Evolutionary conservation across 2,329 filamentous ascomycete species (phyloP), one percentile per base, ranked within the genome.

Genomic region (Aspergillus ochraceus): DNA sequence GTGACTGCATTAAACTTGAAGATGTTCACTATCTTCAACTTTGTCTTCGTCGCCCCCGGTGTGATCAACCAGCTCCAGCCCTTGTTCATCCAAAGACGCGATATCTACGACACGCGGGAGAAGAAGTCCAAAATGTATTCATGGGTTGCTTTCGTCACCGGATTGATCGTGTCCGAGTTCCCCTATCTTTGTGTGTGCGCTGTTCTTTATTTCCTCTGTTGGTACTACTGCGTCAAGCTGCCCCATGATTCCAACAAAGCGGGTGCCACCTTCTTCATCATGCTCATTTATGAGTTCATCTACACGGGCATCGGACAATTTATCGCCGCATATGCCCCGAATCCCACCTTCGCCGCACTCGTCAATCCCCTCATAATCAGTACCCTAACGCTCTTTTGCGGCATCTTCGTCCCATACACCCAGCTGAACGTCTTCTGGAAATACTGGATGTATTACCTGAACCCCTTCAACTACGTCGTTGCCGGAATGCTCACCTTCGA

Each of bases 301-400:
- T 84, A 87, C 72, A 84, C 82, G 20, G 86, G 81, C 63, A 92
- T 88, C 85, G 90, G 89, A 14, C 90, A 91, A 72, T 92, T 89
- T 86, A 89, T 93, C 64, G 89, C 87, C 58, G 90, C 91, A 0
- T 91, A 91, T 70, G 88, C 90, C 0, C 89, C 76, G 42, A 80
- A 80, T 61, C 76, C 90, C 0, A 86, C 81, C 55, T 91, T 91
- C 71, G 90, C 88, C 0, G 86, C 90, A 54, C 89, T 91, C 60
- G 85, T 85, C 49, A 90, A 91, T 68, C 89, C 89, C 0, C 87
- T 91, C 76, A 88, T 91, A 79, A 88, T 91, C 75, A 85, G 90
- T 69, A 84, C 88, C 74, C 88, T 90, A 63, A 81, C 82, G 12
- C 76, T 89, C 2, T 91, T 91, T 80, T 90, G 90, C 71, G 89